Evolutionary conservation across 768 basidiomycete genomes (phyloP), one percentile per base, ranked within the genome.

Genomic region (Mrakia gelida): DNA sequence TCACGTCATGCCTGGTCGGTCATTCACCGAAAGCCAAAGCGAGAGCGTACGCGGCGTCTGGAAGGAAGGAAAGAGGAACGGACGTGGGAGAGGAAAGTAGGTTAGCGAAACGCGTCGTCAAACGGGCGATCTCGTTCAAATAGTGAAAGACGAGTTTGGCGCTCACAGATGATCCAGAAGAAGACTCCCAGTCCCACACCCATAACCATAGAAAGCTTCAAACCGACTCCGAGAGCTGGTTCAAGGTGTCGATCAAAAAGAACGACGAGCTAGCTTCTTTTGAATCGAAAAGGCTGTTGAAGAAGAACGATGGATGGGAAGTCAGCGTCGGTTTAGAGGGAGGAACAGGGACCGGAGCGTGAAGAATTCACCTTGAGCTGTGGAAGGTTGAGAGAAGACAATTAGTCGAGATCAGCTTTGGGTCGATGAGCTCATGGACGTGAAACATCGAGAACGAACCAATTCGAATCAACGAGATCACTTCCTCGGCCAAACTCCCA

Each of bases 21-120:
- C n/a, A n/a, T n/a, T 45, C 45, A 45, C 95, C 95, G 80, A 92
- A 97, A 82, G 88, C 88, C 84, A 97, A 97, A 8, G 94, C 93
- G 54, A 81, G 68, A 11, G 83, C 84, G 76, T 83, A 85, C 54
- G 83, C 84, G 23, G 80, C 61, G 81, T 84, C 54, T 56, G 54
- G 95, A 75, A 95, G 91, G 76, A 92, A 87, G 82, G 93, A 93
- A 86, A 95, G n/a, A 16, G 52, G 23, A 16, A n/a, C n/a, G n/a
- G 54, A 18, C 2, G 54, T 2, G 54, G 54, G 23, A 23, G 54
- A 56, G 54, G 9, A 26, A n/a, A 56, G 6, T 8, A 56, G 52
- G 16, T 56, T 4, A 21, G 54, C 54, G 54, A 45, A 8, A 8
- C 45, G 45, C 5, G 45, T 45, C 45, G 45, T 6, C 5, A 13